Evolutionary conservation across 106 monocot genomes (phyloP).

Genomic region (Dactylorhiza incarnata): DNA sequence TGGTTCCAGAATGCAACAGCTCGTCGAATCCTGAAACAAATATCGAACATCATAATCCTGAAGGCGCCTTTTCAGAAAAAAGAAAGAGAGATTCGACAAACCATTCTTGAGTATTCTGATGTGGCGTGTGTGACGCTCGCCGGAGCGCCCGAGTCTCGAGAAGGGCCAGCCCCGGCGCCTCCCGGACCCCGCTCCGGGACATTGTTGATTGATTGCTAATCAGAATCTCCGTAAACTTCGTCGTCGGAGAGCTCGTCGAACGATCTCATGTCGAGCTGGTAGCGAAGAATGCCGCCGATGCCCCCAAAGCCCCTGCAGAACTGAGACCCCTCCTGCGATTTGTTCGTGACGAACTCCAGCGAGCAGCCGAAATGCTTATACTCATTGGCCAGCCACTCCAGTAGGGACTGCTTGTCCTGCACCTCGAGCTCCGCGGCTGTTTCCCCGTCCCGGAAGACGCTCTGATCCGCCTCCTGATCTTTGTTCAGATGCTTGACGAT

Average conservation of each 20-base stretch:
- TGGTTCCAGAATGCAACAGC: neutral
- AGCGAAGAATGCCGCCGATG: conserved; percentile 29
- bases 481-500: conserved; percentile 27
- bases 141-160: neutral
- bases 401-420: conserved; percentile 16
- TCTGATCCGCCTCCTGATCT: conserved; percentile 39
- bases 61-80: neutral
- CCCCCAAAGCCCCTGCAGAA: conserved; percentile 28
- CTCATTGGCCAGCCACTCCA: conserved; percentile 29
- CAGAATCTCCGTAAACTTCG: conserved; percentile 33
- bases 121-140: conserved; percentile 4
- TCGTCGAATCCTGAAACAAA: conserved; percentile 1
- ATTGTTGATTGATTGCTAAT: conserved; percentile 50
- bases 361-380: conserved; percentile 24
- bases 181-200: conserved; percentile 23
- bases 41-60: neutral
- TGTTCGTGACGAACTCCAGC: conserved; percentile 29
- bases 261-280: conserved; percentile 52
- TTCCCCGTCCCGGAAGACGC: conserved; percentile 22
- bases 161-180: conserved; percentile 14
- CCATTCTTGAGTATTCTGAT: conserved; percentile 10
- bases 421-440: conserved; percentile 33
- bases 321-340: conserved; percentile 31
- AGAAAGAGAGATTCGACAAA: conserved; percentile 4
- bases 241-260: conserved; percentile 45